Conservation (phyloP, 2,329 filamentous ascomycete genomes). For the Colletotrichum falcatum region DNA sequence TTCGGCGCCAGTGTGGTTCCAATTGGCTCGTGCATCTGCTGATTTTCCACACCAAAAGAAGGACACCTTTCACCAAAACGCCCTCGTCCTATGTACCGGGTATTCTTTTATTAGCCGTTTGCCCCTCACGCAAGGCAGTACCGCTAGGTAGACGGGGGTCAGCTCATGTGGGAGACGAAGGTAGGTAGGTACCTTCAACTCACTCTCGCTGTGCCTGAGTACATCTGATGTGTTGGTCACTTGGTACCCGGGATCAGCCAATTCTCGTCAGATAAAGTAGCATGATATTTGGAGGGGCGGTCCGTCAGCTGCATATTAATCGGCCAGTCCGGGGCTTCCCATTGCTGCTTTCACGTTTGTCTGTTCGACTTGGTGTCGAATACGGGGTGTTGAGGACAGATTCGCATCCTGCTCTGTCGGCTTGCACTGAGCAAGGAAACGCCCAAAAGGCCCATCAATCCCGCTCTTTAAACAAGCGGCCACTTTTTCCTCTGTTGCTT, state of each 20-base stretch:
- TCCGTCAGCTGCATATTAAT: constrained; percentile 31
- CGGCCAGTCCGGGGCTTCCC: constrained; percentile 20
- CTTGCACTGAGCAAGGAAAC: constrained; percentile 14
- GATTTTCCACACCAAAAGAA: constrained; percentile 40
- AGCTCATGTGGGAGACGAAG: neutral
- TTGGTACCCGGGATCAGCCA: constrained; percentile 34
- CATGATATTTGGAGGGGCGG: constrained; percentile 10
- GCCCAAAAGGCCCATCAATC: constrained; percentile 26
- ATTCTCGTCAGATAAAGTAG: constrained; percentile 39
- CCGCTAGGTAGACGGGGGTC: neutral
- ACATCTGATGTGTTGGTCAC: constrained; percentile 19
- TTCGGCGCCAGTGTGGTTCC: constrained; percentile 36
- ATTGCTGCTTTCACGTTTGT: constrained; percentile 19
- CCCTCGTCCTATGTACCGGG: neutral
- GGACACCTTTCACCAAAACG: constrained; percentile 41
- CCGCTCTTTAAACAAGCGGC: constrained; percentile 4
- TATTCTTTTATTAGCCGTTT: constrained; percentile 1
- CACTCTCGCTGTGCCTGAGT: neutral
- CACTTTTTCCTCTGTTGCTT: neutral
- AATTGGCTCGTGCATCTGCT: constrained; percentile 41
- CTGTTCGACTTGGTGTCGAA: neutral
- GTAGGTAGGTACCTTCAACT: too few relatives aligned
- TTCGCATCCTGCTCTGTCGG: constrained; percentile 28
- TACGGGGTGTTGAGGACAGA: constrained; percentile 31
- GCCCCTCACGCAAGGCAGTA: constrained; percentile 15